Evolutionary conservation across 352 stramenopile genomes (phyloP).

Genomic region (Phytophthora tentaculata): DNA sequence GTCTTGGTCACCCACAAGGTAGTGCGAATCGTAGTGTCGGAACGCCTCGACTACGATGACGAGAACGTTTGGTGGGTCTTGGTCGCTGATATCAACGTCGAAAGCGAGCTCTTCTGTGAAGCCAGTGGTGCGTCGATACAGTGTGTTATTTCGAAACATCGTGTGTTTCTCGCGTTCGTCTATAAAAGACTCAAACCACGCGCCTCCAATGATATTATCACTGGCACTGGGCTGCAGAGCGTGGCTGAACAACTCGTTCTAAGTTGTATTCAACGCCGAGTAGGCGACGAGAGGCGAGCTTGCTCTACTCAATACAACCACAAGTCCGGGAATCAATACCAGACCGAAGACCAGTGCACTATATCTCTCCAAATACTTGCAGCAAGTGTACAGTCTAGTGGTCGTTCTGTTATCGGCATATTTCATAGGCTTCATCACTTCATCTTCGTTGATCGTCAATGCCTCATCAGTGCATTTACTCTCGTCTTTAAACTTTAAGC

Average conservation of each 20-base stretch:
- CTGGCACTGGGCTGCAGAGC: not conserved
- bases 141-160: constrained; percentile 41
- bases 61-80: constrained; percentile 56
- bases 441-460: not conserved
- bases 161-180: constrained; percentile 36
- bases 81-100: constrained; percentile 40
- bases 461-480: not conserved
- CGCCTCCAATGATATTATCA: not conserved
- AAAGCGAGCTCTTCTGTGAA: constrained; percentile 56
- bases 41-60: constrained; percentile 65
- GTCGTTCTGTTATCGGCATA: not conserved
- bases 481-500: not conserved
- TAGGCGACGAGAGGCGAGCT: constrained; percentile 33
- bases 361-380: not conserved
- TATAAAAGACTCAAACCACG: not conserved
- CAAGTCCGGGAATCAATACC: not conserved
- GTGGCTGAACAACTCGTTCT: constrained; percentile 30
- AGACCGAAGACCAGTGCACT: not conserved
- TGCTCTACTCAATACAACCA: constrained; percentile 11
- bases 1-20: constrained; percentile 49
- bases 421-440: not conserved
- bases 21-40: constrained; percentile 59
- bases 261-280: constrained; percentile 34
- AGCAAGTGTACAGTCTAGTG: not conserved
- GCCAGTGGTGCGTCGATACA: constrained; percentile 48